These are phyloP conservation scores for Herpetomonas samuelpessoai DNA, from an alignment of 208 protist species.

Conservation along the genomic window DNA sequence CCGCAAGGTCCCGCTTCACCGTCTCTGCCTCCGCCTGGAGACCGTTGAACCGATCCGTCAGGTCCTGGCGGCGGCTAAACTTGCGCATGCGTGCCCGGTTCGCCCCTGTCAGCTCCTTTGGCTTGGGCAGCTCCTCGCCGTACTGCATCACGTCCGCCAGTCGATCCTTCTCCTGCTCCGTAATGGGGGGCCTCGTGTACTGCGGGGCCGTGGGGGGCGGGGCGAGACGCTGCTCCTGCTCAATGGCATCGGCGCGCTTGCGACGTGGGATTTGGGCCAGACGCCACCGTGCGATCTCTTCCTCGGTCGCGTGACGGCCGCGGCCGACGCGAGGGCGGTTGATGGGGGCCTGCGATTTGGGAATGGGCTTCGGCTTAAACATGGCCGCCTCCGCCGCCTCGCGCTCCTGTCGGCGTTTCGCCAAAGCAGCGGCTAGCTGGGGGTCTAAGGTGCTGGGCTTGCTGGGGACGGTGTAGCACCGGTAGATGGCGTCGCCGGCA, in stretches of 20 bases:
- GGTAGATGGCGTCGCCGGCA: conserved; percentile 85
- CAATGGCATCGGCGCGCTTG: conserved; percentile 50
- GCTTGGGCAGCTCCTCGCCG: conserved; percentile 59
- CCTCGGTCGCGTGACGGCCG: conserved; percentile 28
- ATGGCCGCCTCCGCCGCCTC: conserved; percentile 61
- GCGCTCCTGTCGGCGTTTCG: conserved; percentile 50
- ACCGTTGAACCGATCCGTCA: conserved; percentile 63
- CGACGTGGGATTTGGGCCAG: conserved; percentile 69
- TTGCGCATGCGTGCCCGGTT: conserved; percentile 48
- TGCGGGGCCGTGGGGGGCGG: conserved; percentile 17
- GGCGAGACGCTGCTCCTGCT: conserved; percentile 31
- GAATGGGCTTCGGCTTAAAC: conserved; percentile 67
- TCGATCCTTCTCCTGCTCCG: conserved; percentile 77
- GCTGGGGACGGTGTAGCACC: conserved; percentile 65
- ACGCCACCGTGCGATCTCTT: conserved; percentile 61
- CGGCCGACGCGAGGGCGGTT: conserved; percentile 59
- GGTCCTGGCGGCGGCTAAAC: conserved; percentile 43
- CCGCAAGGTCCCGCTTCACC: conserved; percentile 52
- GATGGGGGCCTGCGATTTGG: conserved; percentile 76
- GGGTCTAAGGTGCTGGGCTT: conserved; percentile 85
- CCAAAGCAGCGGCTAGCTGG: conserved; percentile 54
- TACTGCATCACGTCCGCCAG: conserved; percentile 80
- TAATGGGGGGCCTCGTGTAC: conserved; percentile 52
- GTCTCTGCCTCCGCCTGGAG: conserved; percentile 39
- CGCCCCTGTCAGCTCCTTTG: conserved; percentile 55